These are phyloP conservation scores for Austroboletus olivaceoglutinosus DNA, from an alignment of 1,284 basidiomycete species.

Conservation along the genomic window DNA sequence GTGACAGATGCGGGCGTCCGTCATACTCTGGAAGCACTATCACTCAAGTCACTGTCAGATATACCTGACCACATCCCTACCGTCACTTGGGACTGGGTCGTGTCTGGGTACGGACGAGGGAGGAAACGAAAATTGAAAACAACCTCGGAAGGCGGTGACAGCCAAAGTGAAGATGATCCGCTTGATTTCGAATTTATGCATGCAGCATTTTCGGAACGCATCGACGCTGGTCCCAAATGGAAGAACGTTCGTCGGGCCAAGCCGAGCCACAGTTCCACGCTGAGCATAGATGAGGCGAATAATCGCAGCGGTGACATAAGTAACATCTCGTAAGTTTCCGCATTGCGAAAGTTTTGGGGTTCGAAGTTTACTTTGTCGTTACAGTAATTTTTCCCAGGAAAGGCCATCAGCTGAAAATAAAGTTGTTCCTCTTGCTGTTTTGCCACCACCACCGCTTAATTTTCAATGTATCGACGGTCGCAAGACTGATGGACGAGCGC, in stretches of 20 bases:
- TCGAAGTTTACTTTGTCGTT: conserved; percentile 3
- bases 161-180: conserved; percentile 4
- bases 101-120: conserved; percentile 22
- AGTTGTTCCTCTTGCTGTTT: conserved; percentile 12
- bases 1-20: conserved; percentile 46
- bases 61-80: conserved; percentile 63
- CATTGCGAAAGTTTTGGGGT: neutral
- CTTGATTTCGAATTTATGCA: conserved; percentile 43
- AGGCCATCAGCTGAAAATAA: neutral
- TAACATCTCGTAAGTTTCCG: conserved; percentile 38
- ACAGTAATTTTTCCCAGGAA: conserved; percentile 38
- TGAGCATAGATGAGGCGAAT: conserved; percentile 2
- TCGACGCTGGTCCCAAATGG: conserved; percentile 42
- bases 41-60: conserved; percentile 47
- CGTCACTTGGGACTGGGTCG: conserved; percentile 61
- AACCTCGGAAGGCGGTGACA: neutral
- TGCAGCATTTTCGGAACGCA: conserved; percentile 46
- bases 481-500: conserved; percentile 1
- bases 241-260: conserved; percentile 6
- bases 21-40: conserved; percentile 39
- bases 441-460: conserved; percentile 29
- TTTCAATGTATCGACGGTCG: conserved; percentile 12
- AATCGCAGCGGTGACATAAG: conserved; percentile 34
- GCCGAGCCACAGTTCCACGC: neutral
- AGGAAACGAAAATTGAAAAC: conserved; percentile 4